Evolutionary conservation across 2,329 filamentous ascomycete genomes (phyloP).

Genomic region (Pestalotiopsis sp.): DNA sequence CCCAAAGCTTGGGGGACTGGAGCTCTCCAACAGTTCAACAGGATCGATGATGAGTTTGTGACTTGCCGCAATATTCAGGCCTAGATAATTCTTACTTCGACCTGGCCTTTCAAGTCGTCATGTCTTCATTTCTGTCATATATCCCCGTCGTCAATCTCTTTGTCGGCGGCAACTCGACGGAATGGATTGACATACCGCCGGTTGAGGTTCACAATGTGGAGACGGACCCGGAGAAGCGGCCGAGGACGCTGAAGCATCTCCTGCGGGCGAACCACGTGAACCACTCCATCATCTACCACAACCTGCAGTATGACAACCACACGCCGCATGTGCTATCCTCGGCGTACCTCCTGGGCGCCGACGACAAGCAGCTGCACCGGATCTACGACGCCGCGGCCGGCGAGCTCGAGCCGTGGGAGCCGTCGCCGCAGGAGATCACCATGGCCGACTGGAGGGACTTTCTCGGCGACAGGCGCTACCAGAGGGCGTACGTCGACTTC

Average conservation of each 20-base stretch:
- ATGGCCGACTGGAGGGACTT: conserved; percentile 85
- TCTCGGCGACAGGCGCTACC: conserved; percentile 77
- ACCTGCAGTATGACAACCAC: conserved; percentile 79
- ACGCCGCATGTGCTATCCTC: conserved; percentile 80
- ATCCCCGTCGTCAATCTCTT: conserved; percentile 41
- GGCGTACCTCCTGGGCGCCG: conserved; percentile 82
- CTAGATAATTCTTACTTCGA: no score
- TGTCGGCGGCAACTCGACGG: conserved; percentile 29
- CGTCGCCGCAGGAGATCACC: conserved; percentile 83
- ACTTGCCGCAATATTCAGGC: no score
- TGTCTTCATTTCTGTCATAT: conserved; percentile 44
- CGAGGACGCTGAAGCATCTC: conserved; percentile 85
- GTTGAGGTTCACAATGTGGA: conserved; percentile 81
- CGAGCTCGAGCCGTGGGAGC: conserved; percentile 75
- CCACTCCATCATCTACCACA: conserved; percentile 78
- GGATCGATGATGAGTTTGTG: neutral
- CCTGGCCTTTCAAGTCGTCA: conserved; percentile 12
- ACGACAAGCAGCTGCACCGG: conserved; percentile 69
- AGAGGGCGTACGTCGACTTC: conserved; percentile 90
- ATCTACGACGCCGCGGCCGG: conserved; percentile 80
- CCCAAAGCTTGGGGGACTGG: conserved; percentile 4
- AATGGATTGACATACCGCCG: conserved; percentile 59
- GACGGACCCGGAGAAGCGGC: conserved; percentile 74
- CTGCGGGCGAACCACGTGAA: conserved; percentile 91
- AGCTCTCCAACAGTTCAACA: neutral